Base-by-base conservation (phyloP, 2,329 filamentous ascomycete genomes). In the Epichloe festucae region DNA sequence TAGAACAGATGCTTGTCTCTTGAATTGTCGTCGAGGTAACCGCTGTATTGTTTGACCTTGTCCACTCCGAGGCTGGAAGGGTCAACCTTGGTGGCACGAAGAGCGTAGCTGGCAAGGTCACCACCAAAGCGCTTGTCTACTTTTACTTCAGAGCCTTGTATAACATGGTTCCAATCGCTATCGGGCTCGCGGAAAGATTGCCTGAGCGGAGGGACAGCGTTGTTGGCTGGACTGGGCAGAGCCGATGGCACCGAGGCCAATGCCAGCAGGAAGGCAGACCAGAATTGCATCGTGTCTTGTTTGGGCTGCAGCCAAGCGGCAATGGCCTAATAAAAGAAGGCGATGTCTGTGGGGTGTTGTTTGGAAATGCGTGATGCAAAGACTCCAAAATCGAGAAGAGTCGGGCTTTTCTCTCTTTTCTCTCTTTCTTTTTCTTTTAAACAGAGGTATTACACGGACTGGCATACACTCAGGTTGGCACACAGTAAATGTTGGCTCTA, bases 1-100 rank as follows among this genome's bases (percentile, higher is more conserved):
- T 96, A 98, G 69, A 98, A 98, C 54, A 98, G 74, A 70, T 98
- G 93, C 82, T 97, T 96, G 70, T 97, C 91, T 59, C 91, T 84
- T 66, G 93, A 88, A 54, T 97, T 86, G 62, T 98, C 89, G 67
- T 97, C 93, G 43, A 98, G 82, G 71, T 98, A 98, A 55, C 93
- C 93, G 63, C 87, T 95, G 79, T 94, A 97, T 70, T 98, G 93
- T 81, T 95, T 97, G 63, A 97, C 90, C 50, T 76, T 87, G 69
- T 98, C 93, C 65, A 97, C 81, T 52, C 86, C 87, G 53, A 98
- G 84, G 59, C 79, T 77, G 17, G 17, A 17, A 17, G 17, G 17
- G 17, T 17, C 17, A 60, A 96, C 88, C 67, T 85, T 83, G 82
- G 95, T 96, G 59, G 88, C 84, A 58, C 93, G 82, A 57, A 98